Base-by-base conservation (phyloP, 2,329 filamentous ascomycete species). In the Rhytidhysteron rufulum region DNA sequence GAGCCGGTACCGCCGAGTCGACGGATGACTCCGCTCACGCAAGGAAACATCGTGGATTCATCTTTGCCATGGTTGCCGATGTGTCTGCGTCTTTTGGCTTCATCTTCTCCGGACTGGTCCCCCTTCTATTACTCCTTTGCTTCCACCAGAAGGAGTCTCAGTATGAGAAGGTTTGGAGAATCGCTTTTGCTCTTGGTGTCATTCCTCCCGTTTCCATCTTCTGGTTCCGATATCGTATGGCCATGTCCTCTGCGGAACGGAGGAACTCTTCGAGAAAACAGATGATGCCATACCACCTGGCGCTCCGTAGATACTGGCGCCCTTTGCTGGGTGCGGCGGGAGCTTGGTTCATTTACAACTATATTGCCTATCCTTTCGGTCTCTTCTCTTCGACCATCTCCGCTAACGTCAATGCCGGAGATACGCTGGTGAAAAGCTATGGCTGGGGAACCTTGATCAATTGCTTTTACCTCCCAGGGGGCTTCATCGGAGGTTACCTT, bases 41-140 rank as follows among this genome's bases (percentile, higher is more conserved):
- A 37, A 67, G 73, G 27, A 73, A 72, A 43, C 65, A 65, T 25
- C 64, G 75, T 27, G 75, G 77, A 3, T 76, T 78, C 56, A 72
- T 79, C 53, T 77, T 80, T 41, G 74, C 75, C n/a, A 69, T 79
- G 64, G 65, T 77, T 10, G 68, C 70, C 2, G 71, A 78, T 47
- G 56, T 79, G 5, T 72, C 75, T 0, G 63, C 69, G 2, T 70
- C 69, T 1, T 54, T 79, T 8, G 75, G 75, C 1, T 78, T 75
- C 45, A 69, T 75, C 4, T 74, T 69, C 52, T 71, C 66, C 4
- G 71, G 70, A 0, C 54, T 77, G 0, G 69, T 77, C 0, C 72
- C 75, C 2, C 55, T 79, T 7, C 63, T 79, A 0, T 52, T 79
- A 3, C 63, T 78, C 1, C 65, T 76, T 0, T 75, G 72, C 46